Evolutionary conservation across 2,329 filamentous ascomycete genomes (phyloP), one percentile per base, ranked within the genome.

Genomic region (Paracorniculantispora psalliotae): DNA sequence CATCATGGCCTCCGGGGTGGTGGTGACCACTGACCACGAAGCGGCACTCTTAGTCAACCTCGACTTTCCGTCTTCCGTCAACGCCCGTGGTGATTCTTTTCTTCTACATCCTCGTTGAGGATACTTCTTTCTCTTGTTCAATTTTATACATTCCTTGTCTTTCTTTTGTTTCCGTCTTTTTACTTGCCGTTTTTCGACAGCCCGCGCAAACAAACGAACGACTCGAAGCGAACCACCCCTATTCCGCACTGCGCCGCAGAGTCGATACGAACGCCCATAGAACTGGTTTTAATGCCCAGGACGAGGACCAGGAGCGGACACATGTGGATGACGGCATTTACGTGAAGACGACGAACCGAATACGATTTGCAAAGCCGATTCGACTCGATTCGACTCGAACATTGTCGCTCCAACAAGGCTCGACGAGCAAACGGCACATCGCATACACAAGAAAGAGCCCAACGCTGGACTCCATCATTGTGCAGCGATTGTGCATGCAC

Each of bases 271-370:
- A 56, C 53, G 30, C 21, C 53, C 30, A 56, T 56, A 56, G 25
- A 48, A 56, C 53, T 21, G 43, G 28, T 48, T 12, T 56, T 56
- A 56, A 56, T 56, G 53, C 4, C 43, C 33, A 48, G 53, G 53
- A 48, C 25, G 43, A 48, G 30, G 28, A 39, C 33, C 33, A 39
- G 28, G n/a, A 47, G 37, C 30, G 43, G 39, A 21, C 28, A 19
- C 5, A 28, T 26, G 19, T 46, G 30, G 53, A 5, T 6, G 19
- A 26, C n/a, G 53, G 30, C 43, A 21, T 48, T 26, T 39, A 48
- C 53, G 43, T 48, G 53, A 56, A 35, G n/a, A 19, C 13, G 23
- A 39, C 48, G 48, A 26, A 13, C n/a, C 37, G 15, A 55, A 26
- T n/a, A n/a, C 37, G 37, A 7, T 8, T 41, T 41, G n/a, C 52